Base-by-base conservation (phyloP, 192 early-diverging fungal genomes). In the Phycomyces nitens region DNA sequence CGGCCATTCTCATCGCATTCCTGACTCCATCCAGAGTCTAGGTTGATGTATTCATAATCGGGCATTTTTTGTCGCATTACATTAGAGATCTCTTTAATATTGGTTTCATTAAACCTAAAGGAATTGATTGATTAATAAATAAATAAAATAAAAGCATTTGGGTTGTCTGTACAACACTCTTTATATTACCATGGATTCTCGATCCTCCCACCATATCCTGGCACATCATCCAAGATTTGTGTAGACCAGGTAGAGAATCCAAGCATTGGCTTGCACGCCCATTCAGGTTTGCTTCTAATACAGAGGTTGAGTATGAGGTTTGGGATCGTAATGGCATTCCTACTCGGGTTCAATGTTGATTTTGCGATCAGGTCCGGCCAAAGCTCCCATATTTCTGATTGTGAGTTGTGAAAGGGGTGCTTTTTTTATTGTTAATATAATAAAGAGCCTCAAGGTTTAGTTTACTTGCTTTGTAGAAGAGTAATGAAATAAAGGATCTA, bases 221-320 rank as follows among this genome's bases (percentile, higher is more conserved):
- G 60, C 5, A 73, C 65, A 34, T 63, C 55, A 22, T 73, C 71
- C 8, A 73, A 50, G 42, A 73, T 39, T 43, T 73, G 71, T 23
- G 71, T 73, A 18, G 71, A 73, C 71, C 71, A 73, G 18, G 71
- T 73, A 9, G 71, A 73, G 49, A 73, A 73, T 0, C 71, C 71
- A 2, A 73, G 49, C 16, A 73, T 29, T 22, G 71, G 71, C 20
- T 73, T 64, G 7, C 39, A 34, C 23, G 71, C 68, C 50, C 53
- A 69, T 6, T 55, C 53, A 38, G 68, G 60, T 15, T 34, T 16
- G 8, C 54, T 62, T 51, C 47, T 61, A 49, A 50, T 61, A 0
- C 9, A n/a, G 12, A 6, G 3, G 3, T 18, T n/a, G 11, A 3
- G 18, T 14, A 11, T 57, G 12, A 47, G 15, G 3, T 18, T n/a